Evolutionary conservation across 257 asterid species (phyloP), one percentile per base, ranked within the genome.

Genomic region (Rhazya stricta): DNA sequence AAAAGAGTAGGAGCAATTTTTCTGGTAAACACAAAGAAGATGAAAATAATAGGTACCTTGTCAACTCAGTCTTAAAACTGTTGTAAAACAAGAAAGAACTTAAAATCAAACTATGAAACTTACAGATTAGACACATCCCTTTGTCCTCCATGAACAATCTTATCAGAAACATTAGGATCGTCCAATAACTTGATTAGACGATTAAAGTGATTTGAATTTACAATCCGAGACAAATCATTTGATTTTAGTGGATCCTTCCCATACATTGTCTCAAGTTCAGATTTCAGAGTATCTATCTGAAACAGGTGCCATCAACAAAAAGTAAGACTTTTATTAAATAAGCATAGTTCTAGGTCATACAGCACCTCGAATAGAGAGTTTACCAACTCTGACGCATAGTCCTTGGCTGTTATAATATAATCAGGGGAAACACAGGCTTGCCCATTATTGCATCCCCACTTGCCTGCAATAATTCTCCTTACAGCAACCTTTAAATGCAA

Each of bases 391-490:
- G 90, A 66, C 68, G 93, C 97, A 82, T 27, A 83, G 13, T 78
- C 91, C 81, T 87, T 88, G 21, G 97, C 87, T 9, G 99, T 94
- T 65, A 94, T 62, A 41, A 86, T 23, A 72, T 94, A 94, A 89
- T 94, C 99, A 37, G 97, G 96, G 41, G 99, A 80, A 75, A 90
- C 69, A 48, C 97, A 94, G 42, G 99, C 90, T 84, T 94, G 99
- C 76, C 99, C 99, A 37, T 83, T 91, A 85, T 92, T 94, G 83
- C 95, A 80, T 75, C 93, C 97, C 97, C 97, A 94, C 81, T 94
- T 94, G 76, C 97, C 99, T 34, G 91, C 87, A 79, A 88, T 86
- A 68, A 92, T 88, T 74, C 99, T 86, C 78, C 91, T 84, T 56
- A 86, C 87, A 8, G 96, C 81, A 74, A 94, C 95, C 98, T 94